Evolutionary conservation across 148 eudicot genomes (phyloP).

Genomic region (Bassia scoparia): DNA sequence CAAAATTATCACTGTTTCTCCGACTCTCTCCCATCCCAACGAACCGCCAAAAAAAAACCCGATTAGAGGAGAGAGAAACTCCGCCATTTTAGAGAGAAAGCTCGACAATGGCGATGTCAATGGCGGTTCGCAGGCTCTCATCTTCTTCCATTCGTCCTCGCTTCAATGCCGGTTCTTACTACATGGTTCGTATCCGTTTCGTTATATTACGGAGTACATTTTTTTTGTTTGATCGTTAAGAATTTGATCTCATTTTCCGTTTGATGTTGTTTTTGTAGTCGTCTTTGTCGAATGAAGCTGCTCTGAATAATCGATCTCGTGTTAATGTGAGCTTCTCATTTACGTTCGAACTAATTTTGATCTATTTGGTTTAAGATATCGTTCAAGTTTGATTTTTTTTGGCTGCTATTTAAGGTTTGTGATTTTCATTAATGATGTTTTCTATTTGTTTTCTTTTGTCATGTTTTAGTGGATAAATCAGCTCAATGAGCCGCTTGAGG

Average conservation of each 20-base stretch:
- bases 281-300: slow-evolving; percentile 68
- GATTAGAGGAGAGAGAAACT: slow-evolving; percentile 3
- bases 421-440: background rate
- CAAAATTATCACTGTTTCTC: background rate
- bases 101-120: slow-evolving; percentile 59
- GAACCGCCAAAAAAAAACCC: slow-evolving; percentile 8
- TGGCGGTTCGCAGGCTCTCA: slow-evolving; percentile 85
- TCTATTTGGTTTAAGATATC: background rate
- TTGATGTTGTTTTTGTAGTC: slow-evolving; percentile 35
- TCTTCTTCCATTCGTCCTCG: slow-evolving; percentile 34
- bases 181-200: slow-evolving; percentile 44
- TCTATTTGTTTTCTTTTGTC: background rate
- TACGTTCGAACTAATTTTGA: background rate
- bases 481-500: slow-evolving; percentile 85
- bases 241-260: background rate
- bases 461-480: slow-evolving; percentile 89
- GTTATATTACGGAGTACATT: background rate
- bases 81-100: background rate
- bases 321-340: slow-evolving; percentile 17
- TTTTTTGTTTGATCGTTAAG: background rate
- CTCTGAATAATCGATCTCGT: slow-evolving; percentile 47
- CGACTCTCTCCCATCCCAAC: background rate
- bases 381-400: background rate
- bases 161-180: slow-evolving; percentile 59
- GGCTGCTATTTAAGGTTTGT: background rate